Evolutionary conservation across 2,329 filamentous ascomycete genomes (phyloP), one percentile per base, ranked within the genome.

Genomic region (Hymenoscyphus infarciens): DNA sequence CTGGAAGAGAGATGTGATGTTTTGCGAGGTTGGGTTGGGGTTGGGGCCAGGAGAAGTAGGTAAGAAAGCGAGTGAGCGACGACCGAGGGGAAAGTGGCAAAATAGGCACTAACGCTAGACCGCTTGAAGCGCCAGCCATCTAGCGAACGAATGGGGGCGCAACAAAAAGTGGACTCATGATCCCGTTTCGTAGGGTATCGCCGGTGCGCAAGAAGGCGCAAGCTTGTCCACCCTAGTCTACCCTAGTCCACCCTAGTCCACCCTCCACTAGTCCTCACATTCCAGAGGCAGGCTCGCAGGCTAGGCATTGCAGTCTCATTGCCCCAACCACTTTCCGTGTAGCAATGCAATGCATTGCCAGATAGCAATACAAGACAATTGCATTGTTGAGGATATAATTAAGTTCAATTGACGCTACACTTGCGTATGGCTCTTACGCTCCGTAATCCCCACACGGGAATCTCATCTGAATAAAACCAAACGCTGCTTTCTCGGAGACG

Each of bases 31-130:
- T 45, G 39, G 39, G 39, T 49, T 31, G 29, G 29, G 29, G 42
- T 22, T 35, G 33, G 33, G 33, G 33, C 33, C 13, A 49, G 42
- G 42, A 49, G 42, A 49, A 49, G 42, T 49, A 49, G 25, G 42
- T 49, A 49, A 22, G 42, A 49, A 49, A 49, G 42, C n/a, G 42
- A 49, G 42, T 49, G 42, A 49, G 42, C n/a, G 42, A 49, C 42
- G 42, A 49, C 42, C 42, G 42, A 49, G 42, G 42, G 42, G 42
- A 49, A 49, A 49, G 42, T 49, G 42, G 42, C 42, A 19, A 49
- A 49, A 49, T 10, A 49, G 42, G 42, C 42, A 19, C 42, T 49
- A 49, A 22, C 42, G 42, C 42, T 49, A 49, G 42, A 49, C 42
- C 42, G 42, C 42, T 49, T 49, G n/a, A 49, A 49, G 42, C 42